Percentiles rank a stretch among this genome's conserved stretches.
These are phyloP conservation scores for Botrytis hyacinthi DNA, from an alignment of 2,329 filamentous ascomycete genomes.

Conservation along the genomic window DNA sequence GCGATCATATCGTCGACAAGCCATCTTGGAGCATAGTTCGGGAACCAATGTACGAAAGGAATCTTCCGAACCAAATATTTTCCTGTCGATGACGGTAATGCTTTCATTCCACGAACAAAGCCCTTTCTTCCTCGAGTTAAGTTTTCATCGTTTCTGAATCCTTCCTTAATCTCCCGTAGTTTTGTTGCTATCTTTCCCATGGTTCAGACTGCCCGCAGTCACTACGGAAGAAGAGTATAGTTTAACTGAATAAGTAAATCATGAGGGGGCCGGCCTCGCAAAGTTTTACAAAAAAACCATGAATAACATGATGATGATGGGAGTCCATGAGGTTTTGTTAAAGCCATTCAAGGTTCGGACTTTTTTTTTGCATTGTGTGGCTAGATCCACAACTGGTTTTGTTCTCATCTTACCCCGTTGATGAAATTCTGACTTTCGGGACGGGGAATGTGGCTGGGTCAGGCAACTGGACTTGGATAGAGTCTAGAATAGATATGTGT, in stretches of 20 bases:
- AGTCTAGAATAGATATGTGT: neutral
- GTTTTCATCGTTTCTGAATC: conserved; percentile 16
- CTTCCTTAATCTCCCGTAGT: conserved; percentile 13
- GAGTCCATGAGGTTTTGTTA: neutral
- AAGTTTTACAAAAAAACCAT: neutral
- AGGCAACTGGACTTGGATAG: neutral
- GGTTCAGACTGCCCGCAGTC: neutral
- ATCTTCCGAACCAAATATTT: conserved; percentile 60
- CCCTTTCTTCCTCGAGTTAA: conserved; percentile 19
- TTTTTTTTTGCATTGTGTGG: neutral
- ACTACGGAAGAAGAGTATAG: neutral
- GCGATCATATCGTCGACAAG: conserved; percentile 60
- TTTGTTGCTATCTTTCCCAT: conserved; percentile 3
- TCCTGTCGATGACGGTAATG: conserved; percentile 51
- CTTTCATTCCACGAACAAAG: conserved; percentile 17
- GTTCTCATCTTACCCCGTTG: neutral
- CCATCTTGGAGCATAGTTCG: conserved; percentile 60
- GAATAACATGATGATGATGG: neutral
- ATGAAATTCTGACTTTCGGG: neutral
- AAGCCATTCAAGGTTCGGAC: neutral
- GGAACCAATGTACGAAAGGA: conserved; percentile 62
- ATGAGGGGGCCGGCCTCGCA: neutral
- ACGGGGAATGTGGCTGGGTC: neutral
- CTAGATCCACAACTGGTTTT: neutral
- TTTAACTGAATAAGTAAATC: conserved; percentile 3